Base-by-base conservation (phyloP, 1,284 basidiomycete species). In the Tilletia indica region DNA sequence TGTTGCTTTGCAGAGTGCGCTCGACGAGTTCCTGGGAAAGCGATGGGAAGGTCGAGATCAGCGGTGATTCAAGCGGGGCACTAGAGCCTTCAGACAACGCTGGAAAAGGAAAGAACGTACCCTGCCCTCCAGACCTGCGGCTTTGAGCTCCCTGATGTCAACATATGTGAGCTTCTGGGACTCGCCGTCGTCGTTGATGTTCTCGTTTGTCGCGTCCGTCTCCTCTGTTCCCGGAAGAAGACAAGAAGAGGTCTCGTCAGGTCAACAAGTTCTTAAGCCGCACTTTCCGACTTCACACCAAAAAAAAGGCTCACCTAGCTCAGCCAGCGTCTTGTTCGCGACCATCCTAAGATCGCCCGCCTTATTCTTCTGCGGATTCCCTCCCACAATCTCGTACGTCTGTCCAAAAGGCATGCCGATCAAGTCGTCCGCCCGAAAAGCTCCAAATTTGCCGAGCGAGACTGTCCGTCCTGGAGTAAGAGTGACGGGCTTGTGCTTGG, bases 121-220 rank as follows among this genome's bases (percentile, higher is more conserved):
- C 14, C 82, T 75, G 9, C 82, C 83, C 2, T 77, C 77, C 12
- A 82, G 70, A 8, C 83, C 83, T 3, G 76, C 71, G 47, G 77
- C 78, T 66, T 83, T 83, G 51, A 85, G 74, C n/a, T 79, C 78
- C 58, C 79, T 76, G 68, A 85, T 83, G 68, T 85, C 82, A 21
- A 83, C 72, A 58, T 78, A 79, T 4, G 81, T 83, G 39, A 85
- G 74, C 66, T 77, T 75, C 63, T 83, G 83, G 1, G 82, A 78
- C 8, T 72, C 78, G 2, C 78, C 77, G 36, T 81, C 81, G 67
- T 85, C 83, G 70, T 78, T 78, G 70, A 84, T 84, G 72, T 83
- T 77, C 66, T 85, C 83, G 70, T 85, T 85, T 3, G 83, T 85
- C 0, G 83, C 83, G 25, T 79, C 72, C 5, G 76, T 85, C 49